phyloP scores from a whole-genome alignment of 1,284 basidiomycete species.

The Cutaneotrichosporon sp. region DNA sequence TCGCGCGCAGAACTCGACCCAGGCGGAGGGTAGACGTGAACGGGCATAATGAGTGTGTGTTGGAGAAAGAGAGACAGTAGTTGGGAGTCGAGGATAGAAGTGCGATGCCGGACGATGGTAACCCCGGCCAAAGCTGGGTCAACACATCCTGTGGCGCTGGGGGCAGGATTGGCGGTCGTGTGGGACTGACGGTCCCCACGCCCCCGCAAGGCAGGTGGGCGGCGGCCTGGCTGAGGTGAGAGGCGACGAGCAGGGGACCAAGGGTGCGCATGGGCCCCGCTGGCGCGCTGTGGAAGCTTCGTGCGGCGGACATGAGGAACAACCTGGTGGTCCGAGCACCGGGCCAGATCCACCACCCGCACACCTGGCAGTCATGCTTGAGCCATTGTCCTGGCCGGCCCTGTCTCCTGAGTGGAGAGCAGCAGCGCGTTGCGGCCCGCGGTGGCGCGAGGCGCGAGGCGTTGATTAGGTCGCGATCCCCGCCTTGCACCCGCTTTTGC shows the following conservation, averaged over 20 bases:
- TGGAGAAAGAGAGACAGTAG: neutral
- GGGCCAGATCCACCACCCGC: neutral
- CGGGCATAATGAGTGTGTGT: constrained; percentile 5
- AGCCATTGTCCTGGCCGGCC: neutral
- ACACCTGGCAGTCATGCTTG: neutral
- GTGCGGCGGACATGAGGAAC: neutral
- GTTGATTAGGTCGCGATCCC: neutral
- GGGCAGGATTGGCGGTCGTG: neutral
- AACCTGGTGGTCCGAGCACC: neutral
- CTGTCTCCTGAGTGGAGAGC: neutral
- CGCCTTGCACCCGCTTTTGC: neutral
- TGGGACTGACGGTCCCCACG: neutral
- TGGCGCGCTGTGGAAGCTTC: neutral
- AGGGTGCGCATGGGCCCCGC: neutral
- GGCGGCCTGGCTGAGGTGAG: neutral
- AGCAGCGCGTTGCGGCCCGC: neutral
- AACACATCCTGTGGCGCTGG: neutral
- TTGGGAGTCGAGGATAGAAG: neutral
- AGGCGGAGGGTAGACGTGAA: constrained; percentile 4
- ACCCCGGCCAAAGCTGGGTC: neutral
- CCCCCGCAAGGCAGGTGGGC: neutral
- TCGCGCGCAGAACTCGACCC: neutral
- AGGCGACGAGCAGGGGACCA: neutral
- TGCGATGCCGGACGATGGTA: neutral
- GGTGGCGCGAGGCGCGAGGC: neutral